phyloP scores from a whole-genome alignment of 2,329 filamentous ascomycete genomes.

The Botrytis aclada region DNA sequence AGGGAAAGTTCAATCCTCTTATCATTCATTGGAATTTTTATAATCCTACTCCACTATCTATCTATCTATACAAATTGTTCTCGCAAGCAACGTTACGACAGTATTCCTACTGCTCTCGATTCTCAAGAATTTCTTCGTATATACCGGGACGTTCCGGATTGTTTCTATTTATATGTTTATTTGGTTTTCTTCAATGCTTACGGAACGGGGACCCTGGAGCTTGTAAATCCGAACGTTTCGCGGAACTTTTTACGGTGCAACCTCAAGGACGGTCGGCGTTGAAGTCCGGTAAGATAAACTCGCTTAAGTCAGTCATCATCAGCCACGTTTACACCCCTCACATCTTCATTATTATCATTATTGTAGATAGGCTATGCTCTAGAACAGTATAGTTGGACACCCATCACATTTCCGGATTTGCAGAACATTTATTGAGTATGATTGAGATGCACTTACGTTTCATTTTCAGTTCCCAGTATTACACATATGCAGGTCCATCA shows the following conservation, averaged over 20 bases:
- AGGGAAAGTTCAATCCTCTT: neutral
- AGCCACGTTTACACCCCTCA: neutral
- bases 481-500: constrained; percentile 14
- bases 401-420: neutral
- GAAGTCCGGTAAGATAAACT: constrained; percentile 7
- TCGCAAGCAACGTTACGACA: constrained; percentile 13
- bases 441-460: constrained; percentile 2
- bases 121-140: neutral
- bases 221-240: neutral
- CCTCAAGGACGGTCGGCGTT: neutral
- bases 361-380: constrained; percentile 7
- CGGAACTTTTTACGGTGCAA: neutral
- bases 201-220: neutral
- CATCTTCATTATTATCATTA: neutral
- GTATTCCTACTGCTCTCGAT: neutral
- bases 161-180: neutral
- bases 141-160: neutral
- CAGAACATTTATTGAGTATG: constrained; percentile 7
- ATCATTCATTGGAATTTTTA: neutral
- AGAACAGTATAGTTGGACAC: neutral
- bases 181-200: neutral
- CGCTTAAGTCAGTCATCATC: constrained; percentile 5
- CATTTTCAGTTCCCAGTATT: constrained; percentile 7
- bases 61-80: neutral
- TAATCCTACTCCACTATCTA: constrained; percentile 1